phyloP scores from a whole-genome alignment of 306 rosid species.

The Inga oerstediana region DNA sequence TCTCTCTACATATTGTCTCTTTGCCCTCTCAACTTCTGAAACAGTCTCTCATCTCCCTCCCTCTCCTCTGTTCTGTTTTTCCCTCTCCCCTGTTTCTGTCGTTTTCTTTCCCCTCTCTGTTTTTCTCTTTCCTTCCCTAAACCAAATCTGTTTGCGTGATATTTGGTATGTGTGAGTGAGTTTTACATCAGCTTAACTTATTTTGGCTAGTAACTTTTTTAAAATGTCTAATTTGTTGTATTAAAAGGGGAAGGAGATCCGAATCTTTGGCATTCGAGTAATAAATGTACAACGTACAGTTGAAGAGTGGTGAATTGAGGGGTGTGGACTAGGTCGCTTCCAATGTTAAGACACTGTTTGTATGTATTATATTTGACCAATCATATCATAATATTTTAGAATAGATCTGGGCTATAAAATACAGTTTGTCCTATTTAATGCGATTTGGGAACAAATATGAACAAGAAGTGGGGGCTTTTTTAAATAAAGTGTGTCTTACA shows the following conservation, averaged over 20 bases:
- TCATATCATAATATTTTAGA: background rate
- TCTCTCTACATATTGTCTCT: too few species aligned
- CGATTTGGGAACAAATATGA: background rate
- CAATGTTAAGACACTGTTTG: background rate
- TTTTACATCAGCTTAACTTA: background rate
- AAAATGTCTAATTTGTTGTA: background rate
- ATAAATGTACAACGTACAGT: background rate
- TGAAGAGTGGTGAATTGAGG: background rate
- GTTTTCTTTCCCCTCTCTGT: too few species aligned
- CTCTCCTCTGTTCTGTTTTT: too few species aligned
- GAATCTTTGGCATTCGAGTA: background rate
- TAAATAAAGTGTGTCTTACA: background rate
- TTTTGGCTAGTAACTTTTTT: background rate
- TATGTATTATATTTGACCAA: background rate
- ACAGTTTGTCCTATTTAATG: background rate
- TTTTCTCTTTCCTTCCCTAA: too few species aligned
- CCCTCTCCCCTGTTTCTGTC: too few species aligned
- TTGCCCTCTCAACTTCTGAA: too few species aligned
- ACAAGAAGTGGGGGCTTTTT: background rate
- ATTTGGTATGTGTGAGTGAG: too few species aligned
- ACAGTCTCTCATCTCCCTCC: too few species aligned
- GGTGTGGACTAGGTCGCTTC: background rate
- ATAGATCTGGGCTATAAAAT: background rate
- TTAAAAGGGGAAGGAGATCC: background rate
- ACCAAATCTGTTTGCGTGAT: too few species aligned